Evolutionary conservation across 1,139 yeast genomes (phyloP).

Genomic region (Arxiozyma slooffiae): DNA sequence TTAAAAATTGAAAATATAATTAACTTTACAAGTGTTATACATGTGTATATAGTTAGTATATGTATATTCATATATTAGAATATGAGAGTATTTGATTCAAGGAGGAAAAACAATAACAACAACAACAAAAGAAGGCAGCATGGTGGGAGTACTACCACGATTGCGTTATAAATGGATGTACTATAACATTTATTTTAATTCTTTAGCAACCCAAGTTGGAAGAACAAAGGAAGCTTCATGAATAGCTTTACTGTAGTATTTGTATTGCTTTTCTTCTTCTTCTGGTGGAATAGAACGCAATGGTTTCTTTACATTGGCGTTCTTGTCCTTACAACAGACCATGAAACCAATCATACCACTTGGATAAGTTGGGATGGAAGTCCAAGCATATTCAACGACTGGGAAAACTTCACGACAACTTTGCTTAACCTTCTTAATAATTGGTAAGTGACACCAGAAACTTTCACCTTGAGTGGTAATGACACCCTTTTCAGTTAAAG

Average conservation of each 20-base stretch:
- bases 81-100: not conserved
- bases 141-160: not conserved
- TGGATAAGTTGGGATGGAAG: conserved; percentile 88
- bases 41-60: not conserved
- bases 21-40: not conserved
- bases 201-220: conserved; percentile 72
- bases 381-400: conserved; percentile 75
- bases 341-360: conserved; percentile 90
- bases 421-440: conserved; percentile 63
- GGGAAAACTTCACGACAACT: conserved; percentile 79
- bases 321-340: conserved; percentile 73
- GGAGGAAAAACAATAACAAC: not conserved
- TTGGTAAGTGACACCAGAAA: conserved; percentile 78
- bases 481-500: conserved; percentile 79
- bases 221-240: conserved; percentile 81
- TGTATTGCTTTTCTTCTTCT: conserved; percentile 55
- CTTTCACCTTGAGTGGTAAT: conserved; percentile 88
- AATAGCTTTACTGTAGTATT: conserved; percentile 68
- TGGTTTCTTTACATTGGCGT: conserved; percentile 57
- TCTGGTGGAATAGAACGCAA: conserved; percentile 54
- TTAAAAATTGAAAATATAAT: not conserved
- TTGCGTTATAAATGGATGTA: too few species aligned
- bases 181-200: conserved; percentile 16
- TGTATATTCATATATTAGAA: not conserved
- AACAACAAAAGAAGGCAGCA: not conserved